Percentiles rank a stretch among this genome's conserved stretches.
phyloP scores from a whole-genome alignment of 139 green algal species.

The Nannochloris sp. region DNA sequence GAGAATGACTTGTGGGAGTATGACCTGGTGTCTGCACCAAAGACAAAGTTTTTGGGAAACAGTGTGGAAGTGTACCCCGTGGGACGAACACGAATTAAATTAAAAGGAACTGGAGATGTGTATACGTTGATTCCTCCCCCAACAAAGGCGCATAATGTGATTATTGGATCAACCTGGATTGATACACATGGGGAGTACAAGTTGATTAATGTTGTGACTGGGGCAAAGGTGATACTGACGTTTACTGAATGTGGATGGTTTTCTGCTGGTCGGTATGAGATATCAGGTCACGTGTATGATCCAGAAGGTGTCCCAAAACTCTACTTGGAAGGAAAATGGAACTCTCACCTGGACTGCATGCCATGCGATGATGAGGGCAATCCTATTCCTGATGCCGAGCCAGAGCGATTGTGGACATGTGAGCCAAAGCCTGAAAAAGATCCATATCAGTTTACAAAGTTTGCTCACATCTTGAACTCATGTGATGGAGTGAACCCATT shows the following conservation, averaged over 20 bases:
- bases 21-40: slow-evolving; percentile 86
- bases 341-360: slow-evolving; percentile 53
- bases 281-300: slow-evolving; percentile 10
- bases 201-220: slow-evolving; percentile 68
- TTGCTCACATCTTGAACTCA: slow-evolving; percentile 73
- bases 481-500: slow-evolving; percentile 50
- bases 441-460: slow-evolving; percentile 84
- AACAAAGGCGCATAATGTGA: slow-evolving; percentile 85
- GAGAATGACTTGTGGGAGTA: slow-evolving; percentile 83
- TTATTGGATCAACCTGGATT: slow-evolving; percentile 88
- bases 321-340: slow-evolving; percentile 77
- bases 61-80: slow-evolving; percentile 87
- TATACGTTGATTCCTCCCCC: slow-evolving; percentile 73
- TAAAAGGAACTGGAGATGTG: slow-evolving; percentile 65
- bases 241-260: slow-evolving; percentile 94
- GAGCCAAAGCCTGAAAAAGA: slow-evolving; percentile 62
- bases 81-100: slow-evolving; percentile 75
- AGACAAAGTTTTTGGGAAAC: slow-evolving; percentile 97
- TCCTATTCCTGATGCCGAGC: slow-evolving; percentile 33
- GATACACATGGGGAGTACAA: slow-evolving; percentile 78
- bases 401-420: slow-evolving; percentile 64
- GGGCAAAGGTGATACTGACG: slow-evolving; percentile 60
- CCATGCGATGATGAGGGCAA: slow-evolving; percentile 62
- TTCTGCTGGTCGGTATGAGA: slow-evolving; percentile 63
- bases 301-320: slow-evolving; percentile 13